Evolutionary conservation across 768 basidiomycete genomes (phyloP), one percentile per base, ranked within the genome.

Genomic region (Boletus vermiculosoides): DNA sequence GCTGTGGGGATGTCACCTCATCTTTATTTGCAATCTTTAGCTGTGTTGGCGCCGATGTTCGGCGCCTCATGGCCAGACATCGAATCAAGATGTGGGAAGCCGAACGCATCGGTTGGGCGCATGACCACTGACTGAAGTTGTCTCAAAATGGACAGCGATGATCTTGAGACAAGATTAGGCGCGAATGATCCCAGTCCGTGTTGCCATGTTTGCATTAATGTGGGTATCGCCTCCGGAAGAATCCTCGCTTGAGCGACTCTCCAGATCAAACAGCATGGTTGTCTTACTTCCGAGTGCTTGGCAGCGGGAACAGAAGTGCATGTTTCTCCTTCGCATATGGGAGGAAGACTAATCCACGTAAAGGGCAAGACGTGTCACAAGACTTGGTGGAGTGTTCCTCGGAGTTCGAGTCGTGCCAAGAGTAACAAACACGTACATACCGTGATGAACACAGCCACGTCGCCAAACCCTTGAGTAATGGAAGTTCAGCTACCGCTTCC

Each of bases 1-100:
- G 51, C 66, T 66, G 61, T 57, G 42, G 0, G 33, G 28, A 54
- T 5, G 18, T 6, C 30, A 20, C 23, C 42, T 30, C 37, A 11
- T 47, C 23, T 63, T 66, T 63, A 60, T 66, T 53, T 53, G 34
- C 7, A 54, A 54, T 39, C 57, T 16, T 16, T 20, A 23, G 54
- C 58, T 57, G 61, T 53, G 37, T 57, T 23, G 23, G 54, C 51
- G 20, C 48, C 34, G 31, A 34, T 41, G 20, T 42, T 34, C 15
- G 33, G 54, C 36, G 41, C 52, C 45, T 56, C 58, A 22, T 44
- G 44, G 25, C 20, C 36, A 40, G 51, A 47, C 44, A 53, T 45
- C 44, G 6, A 39, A 41, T 42, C 50, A 47, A 12, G 55, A 58
- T 55, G 46, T 39, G 58, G 61, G 54, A 56, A 15, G 15, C 33